Base-by-base conservation (phyloP, 2,329 filamentous ascomycete genomes). In the Blastomyces gilchristii region DNA sequence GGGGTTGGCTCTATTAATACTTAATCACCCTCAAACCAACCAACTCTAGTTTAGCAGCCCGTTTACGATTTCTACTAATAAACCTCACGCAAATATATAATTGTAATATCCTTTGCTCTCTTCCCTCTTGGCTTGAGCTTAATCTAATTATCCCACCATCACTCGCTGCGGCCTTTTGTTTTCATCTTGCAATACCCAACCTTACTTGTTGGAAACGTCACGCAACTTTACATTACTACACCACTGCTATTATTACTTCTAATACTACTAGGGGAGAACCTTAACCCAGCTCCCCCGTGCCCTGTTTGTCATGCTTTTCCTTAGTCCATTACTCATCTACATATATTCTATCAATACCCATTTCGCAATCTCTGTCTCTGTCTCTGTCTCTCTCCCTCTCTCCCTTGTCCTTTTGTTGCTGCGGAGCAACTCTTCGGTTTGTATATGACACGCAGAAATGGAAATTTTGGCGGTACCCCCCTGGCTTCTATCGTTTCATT, bases 41-140 rank as follows among this genome's bases (percentile, higher is more conserved):
- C 14, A 39, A 14, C n/a, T 28, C n/a, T 43, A n/a, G 37, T 57
- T 31, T 31, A 31, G 6, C 14, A 43, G 41, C 41, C 16, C 12
- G 49, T 52, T 56, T 37, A 62, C n/a, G 60, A 62, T 54, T 37
- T 53, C 41, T 12, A 62, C 16, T 56, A 58, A 18, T 45, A 45
- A 18, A n/a, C 49, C 25, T 28, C 43, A 59, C n/a, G 31, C 47
- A 8, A 25, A 61, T 61, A 41, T 18, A 61, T 61, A 41, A 61
- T 61, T 39, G 8, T 61, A 61, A 59, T 59, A 59, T 16, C 41
- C 43, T 31, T 22, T 57, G 11, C 31, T 16, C 25, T n/a, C 28
- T 6, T 11, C 41, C 41, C 57, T 31, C 43, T 49, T 61, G 14
- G 47, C 50, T 43, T 54, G 12, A 45, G 34, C 22, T 62, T 54